These are phyloP conservation scores for Amphirosellinia nigrospora DNA, from an alignment of 495 filamentous ascomycete species.

Conservation along the genomic window DNA sequence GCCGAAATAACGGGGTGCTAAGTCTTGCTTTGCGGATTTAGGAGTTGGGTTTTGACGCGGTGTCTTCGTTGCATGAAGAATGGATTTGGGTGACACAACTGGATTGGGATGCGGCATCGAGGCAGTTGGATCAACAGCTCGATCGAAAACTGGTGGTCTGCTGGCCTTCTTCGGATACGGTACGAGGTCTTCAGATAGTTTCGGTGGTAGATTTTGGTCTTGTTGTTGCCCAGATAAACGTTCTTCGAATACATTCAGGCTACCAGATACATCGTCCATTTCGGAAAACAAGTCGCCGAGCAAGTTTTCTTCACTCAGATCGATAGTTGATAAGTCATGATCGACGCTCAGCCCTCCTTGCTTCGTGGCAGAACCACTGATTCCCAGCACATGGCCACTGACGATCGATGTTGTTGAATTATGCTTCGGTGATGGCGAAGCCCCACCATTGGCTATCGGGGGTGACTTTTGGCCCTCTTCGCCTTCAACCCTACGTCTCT, in stretches of 20 bases:
- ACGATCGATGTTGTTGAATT: not conserved
- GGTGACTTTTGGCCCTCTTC: not conserved
- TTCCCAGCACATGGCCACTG: not conserved
- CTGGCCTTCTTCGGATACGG: not conserved
- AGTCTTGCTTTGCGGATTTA: slow-evolving; percentile 12
- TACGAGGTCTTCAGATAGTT: not conserved
- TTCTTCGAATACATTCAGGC: not conserved
- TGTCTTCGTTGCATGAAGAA: slow-evolving; percentile 13
- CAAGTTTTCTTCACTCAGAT: slow-evolving; percentile 17
- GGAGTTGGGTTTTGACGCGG: not conserved
- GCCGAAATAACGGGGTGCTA: not conserved
- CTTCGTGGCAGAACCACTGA: not conserved
- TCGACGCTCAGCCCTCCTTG: not conserved
- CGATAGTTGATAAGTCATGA: slow-evolving; percentile 14
- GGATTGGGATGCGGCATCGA: slow-evolving; percentile 18
- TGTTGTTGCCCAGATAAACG: not conserved
- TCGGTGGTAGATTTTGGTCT: not conserved
- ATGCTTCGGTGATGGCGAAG: not conserved
- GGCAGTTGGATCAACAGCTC: not conserved
- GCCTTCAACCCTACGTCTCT: slow-evolving; percentile 16
- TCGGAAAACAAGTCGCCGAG: slow-evolving; percentile 1
- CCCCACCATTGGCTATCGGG: not conserved
- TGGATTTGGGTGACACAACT: slow-evolving; percentile 10
- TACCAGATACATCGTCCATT: not conserved
- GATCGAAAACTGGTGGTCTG: not conserved